phyloP scores from a whole-genome alignment of 768 basidiomycete species.

The Gloeophyllum trabeum region DNA sequence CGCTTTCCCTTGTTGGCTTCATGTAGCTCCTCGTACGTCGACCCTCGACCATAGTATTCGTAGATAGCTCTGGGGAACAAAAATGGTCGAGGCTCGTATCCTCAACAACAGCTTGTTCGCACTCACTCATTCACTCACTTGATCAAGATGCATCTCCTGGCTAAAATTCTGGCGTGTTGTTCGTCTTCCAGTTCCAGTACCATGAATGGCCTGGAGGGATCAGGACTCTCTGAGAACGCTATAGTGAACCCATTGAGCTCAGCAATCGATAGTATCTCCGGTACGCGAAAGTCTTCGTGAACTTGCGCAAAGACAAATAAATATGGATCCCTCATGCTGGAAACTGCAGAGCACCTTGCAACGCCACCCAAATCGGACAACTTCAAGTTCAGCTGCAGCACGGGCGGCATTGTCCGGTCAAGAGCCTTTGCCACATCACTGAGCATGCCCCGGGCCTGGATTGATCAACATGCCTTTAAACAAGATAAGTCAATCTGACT shows the following conservation, averaged over 20 bases:
- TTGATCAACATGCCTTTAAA: too few relatives aligned
- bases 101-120: background rate
- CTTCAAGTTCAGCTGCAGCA: too few relatives aligned
- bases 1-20: constrained; percentile 30
- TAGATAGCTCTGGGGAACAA: constrained; percentile 50
- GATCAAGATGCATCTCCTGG: constrained; percentile 69
- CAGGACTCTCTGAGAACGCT: constrained; percentile 28
- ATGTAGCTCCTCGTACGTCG: constrained; percentile 64
- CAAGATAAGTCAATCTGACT: too few relatives aligned
- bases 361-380: too few relatives aligned
- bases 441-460: too few relatives aligned
- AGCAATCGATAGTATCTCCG: constrained; percentile 70
- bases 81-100: background rate
- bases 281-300: constrained; percentile 75
- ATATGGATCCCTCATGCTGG: constrained; percentile 21
- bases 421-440: too few relatives aligned
- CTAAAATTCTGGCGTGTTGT: constrained; percentile 63
- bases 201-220: constrained; percentile 63
- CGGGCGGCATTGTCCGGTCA: too few relatives aligned
- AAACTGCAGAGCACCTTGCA: constrained; percentile 23
- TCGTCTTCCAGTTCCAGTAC: constrained; percentile 57
- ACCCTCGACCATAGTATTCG: constrained; percentile 66
- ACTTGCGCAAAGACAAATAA: constrained; percentile 74
- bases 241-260: constrained; percentile 62
- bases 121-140: constrained; percentile 38